Base-by-base conservation (phyloP, 179 eudicot genomes). In the Sideroxylon spinosum region DNA sequence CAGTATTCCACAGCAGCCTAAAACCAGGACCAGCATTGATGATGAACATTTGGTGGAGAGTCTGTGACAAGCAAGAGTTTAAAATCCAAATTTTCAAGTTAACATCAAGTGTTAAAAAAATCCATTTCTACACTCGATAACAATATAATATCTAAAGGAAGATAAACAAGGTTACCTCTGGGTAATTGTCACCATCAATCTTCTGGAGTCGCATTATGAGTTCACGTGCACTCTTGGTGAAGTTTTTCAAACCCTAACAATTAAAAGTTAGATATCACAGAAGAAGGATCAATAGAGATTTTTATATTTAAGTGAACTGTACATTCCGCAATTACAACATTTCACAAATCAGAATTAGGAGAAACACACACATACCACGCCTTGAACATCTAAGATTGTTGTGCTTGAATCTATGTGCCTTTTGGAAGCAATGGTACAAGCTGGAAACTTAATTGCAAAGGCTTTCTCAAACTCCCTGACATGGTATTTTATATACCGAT, bases 1-100 rank as follows among this genome's bases (percentile, higher is more conserved):
- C 85, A 69, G 93, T 81, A 81, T 84, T 92, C 98, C 98, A 95
- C 63, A 90, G 86, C 73, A 92, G 84, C 83, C 91, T 89, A 86
- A 95, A 95, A 73, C 97, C 99, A 81, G 87, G 87, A 71, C 99
- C 98, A 90, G 99, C 99, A 88, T 95, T 93, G 81, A 95, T 89
- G 71, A 95, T 88, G 82, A 86, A 92, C 99, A 93, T 95, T 84
- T 88, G 91, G 82, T 82, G 77, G 63, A 95, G 94, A 22, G 97
- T 93, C 99, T 95, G 91, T 81, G 85, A 22, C 62, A 64, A 78
- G 46, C 56, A 61, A 74, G 23, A 78, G 52, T n/a, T 22, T 44
- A 74, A 23, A 53, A 53, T 44, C 44, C 10, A 66, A 26, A 67
- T 25, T n/a, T 20, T 48, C 25, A 68, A 23, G 57, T 69, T 4